Base-by-base conservation (phyloP, 352 stramenopile species). In the Globisporangium ultimum region DNA sequence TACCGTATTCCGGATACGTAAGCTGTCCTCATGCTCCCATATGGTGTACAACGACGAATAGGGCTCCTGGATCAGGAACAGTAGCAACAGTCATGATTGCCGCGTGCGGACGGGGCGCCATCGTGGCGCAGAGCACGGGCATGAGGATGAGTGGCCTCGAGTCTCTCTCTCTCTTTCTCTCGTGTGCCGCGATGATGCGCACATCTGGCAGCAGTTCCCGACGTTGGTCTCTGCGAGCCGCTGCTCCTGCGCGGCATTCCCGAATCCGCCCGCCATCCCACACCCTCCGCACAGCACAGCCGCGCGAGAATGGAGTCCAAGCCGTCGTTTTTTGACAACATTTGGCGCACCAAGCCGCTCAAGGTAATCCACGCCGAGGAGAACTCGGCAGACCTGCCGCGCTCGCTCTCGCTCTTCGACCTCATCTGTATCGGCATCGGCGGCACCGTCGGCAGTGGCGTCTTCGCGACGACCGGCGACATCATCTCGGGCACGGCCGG, bases 371-470 rank as follows among this genome's bases (percentile, higher is more conserved):
- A 87, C 40, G 82, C 81, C 52, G 84, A 94, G 61, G 81, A 93
- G 60, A 74, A 76, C 38, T 76, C 72, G 22, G 68, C 85, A 28
- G 81, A 91, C 48, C 66, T 95, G 2, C 74, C 68, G 22, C 78
- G 84, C 34, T 76, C 76, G 60, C 66, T 98, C 7, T 74, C 68
- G 34, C 73, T 98, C 24, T 93, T 93, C 60, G 93, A 98, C 69
- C 60, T 98, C 14, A 61, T 97, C 18, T 91, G 74, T 47, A 88
- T 98, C 61, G 93, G 93, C 15, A 82, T 98, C n/a, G 90, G 92
- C 3, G 91, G 80, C 21, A 98, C 94, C 0, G 78, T 98, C 12
- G 95, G 95, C 12, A 89, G 66, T 34, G 95, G 93, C 18, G 76
- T 98, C 14, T 98, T 98, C 73, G 88, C 83, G 32, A 93, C 80